These are phyloP conservation scores for Mycena indigotica DNA, from an alignment of 768 basidiomycete species.

Conservation along the genomic window DNA sequence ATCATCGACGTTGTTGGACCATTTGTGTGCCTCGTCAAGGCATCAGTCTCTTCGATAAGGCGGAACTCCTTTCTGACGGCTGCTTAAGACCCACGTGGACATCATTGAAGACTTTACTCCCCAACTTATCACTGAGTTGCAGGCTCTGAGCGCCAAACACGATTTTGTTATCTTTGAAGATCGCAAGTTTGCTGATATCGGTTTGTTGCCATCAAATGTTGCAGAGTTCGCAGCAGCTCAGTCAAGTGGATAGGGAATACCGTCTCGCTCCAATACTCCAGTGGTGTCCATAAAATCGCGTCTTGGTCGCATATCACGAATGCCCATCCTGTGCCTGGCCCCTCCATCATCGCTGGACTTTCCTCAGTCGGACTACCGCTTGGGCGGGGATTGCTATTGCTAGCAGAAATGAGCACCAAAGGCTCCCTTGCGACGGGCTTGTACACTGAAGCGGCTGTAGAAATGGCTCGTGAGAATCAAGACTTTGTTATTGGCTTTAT, in stretches of 20 bases:
- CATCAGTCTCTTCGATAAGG: slow-evolving; percentile 34
- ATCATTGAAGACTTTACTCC: slow-evolving; percentile 90
- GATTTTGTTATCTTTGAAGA: slow-evolving; percentile 98
- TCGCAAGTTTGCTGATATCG: slow-evolving; percentile 98
- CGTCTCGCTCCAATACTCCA: slow-evolving; percentile 90
- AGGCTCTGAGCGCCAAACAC: slow-evolving; percentile 71
- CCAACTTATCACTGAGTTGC: slow-evolving; percentile 67
- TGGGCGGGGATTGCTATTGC: slow-evolving; percentile 82
- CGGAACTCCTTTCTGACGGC: slow-evolving; percentile 28
- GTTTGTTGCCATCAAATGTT: too few relatives aligned
- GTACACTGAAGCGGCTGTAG: slow-evolving; percentile 84
- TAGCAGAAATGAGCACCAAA: slow-evolving; percentile 95
- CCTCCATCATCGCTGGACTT: slow-evolving; percentile 90
- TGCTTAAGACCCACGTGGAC: slow-evolving; percentile 88
- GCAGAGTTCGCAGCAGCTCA: too few relatives aligned
- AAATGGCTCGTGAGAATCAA: slow-evolving; percentile 80
- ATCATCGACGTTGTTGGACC: slow-evolving; percentile 90
- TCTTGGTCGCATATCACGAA: slow-evolving; percentile 97
- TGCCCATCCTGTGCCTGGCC: slow-evolving; percentile 95
- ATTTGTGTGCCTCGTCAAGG: slow-evolving; percentile 94
- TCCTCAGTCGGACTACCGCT: slow-evolving; percentile 83
- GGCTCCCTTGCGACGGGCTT: slow-evolving; percentile 81
- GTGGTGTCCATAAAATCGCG: slow-evolving; percentile 90
- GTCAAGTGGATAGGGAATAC: slow-evolving; percentile 77
- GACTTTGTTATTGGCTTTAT: slow-evolving; percentile 97